Conservation (phyloP, 768 basidiomycete genomes). For the Leccinum subtestaceum region DNA sequence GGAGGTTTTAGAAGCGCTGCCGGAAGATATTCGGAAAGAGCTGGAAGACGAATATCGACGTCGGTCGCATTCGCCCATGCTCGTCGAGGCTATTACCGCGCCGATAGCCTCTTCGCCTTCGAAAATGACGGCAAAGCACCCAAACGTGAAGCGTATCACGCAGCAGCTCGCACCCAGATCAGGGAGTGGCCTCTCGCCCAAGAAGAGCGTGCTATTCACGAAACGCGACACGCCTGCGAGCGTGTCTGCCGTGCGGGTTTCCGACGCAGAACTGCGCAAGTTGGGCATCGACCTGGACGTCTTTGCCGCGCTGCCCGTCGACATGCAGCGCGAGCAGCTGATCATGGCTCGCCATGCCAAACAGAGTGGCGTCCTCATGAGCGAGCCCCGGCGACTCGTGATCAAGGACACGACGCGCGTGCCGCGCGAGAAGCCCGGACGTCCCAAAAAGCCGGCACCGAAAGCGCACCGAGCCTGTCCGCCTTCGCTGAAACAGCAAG, state of each 20-base stretch:
- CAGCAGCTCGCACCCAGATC: conserved; percentile 60
- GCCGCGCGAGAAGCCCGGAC: conserved; percentile 32
- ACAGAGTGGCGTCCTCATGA: conserved; percentile 30
- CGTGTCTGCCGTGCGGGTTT: conserved; percentile 41
- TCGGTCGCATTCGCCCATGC: conserved; percentile 51
- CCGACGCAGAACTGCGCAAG: conserved; percentile 54
- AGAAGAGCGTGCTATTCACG: conserved; percentile 37
- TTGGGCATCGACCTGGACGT: conserved; percentile 75
- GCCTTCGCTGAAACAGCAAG: conserved; percentile 56
- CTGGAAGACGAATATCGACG: conserved; percentile 65
- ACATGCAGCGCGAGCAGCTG: conserved; percentile 74
- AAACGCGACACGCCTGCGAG: conserved; percentile 29
- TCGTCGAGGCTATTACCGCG: conserved; percentile 8
- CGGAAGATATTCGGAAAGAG: conserved; percentile 65
- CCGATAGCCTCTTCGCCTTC: conserved; percentile 5
- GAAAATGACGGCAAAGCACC: conserved; percentile 31
- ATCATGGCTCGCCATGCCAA: conserved; percentile 53
- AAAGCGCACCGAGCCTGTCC: conserved; percentile 49
- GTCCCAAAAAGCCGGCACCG: conserved; percentile 51
- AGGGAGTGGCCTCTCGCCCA: conserved; percentile 39
- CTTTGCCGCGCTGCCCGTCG: conserved; percentile 59
- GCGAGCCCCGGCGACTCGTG: conserved; percentile 42
- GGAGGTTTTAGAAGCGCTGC: conserved; percentile 67
- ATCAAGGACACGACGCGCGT: conserved; percentile 41
- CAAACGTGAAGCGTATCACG: conserved; percentile 56